A percentile compares a stretch with the other conserved stretches of the same genome.
Evolutionary conservation across 73 alveolate genomes (phyloP).

Genomic region (Paramecium octaurelia): DNA sequence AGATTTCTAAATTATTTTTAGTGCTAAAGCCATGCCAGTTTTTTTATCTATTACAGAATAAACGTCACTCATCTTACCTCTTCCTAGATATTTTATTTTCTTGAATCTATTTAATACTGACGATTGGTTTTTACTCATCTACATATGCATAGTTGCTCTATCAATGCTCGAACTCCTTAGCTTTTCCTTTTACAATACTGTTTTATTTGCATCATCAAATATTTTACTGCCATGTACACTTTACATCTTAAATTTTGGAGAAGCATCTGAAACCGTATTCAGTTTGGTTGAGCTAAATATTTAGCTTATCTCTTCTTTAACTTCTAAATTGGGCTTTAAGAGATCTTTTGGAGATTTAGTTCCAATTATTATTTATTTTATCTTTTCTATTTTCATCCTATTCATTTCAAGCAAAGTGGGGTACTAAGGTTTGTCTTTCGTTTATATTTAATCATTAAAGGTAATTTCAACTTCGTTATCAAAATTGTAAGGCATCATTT

Average conservation of each 20-base stretch:
- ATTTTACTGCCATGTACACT: not conserved
- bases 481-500: not conserved
- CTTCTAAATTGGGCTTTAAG: not conserved
- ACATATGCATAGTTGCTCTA: not conserved
- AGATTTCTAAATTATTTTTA: not conserved
- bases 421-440: not conserved
- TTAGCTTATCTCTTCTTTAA: not conserved
- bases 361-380: not conserved
- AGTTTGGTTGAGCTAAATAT: not conserved
- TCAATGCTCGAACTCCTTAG: not conserved
- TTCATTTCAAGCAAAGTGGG: not conserved
- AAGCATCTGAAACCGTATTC: not conserved
- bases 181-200: not conserved
- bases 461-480: not conserved
- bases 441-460: not conserved
- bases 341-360: not conserved
- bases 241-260: not conserved
- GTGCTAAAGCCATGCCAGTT: constrained; percentile 8
- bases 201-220: not conserved
- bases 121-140: not conserved
- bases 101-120: constrained; percentile 8
- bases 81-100: constrained; percentile 26
- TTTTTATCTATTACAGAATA: not conserved
- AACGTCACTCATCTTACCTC: constrained; percentile 36
- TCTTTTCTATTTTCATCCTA: not conserved